phyloP scores from a whole-genome alignment of 164 flowering plant species.

The Magnolia kwangsiensis region DNA sequence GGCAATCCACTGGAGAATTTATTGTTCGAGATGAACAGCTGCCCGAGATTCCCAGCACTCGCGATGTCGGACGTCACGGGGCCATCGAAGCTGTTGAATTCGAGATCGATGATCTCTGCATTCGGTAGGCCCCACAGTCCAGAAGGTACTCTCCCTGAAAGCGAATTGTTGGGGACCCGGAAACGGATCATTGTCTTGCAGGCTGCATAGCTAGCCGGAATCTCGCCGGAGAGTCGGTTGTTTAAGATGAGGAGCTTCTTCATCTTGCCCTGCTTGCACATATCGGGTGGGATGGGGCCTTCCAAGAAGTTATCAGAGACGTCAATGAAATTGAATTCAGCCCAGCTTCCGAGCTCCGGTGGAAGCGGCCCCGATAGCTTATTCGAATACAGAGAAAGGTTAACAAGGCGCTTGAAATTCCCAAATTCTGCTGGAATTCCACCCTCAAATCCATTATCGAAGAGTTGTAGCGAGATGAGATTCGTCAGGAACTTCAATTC shows the following conservation, averaged over 20 bases:
- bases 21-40: conserved; percentile 35
- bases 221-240: conserved; percentile 47
- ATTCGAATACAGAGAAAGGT: conserved; percentile 69
- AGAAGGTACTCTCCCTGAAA: conserved; percentile 62
- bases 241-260: conserved; percentile 10
- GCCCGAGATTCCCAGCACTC: conserved; percentile 38
- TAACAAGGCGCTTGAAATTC: conserved; percentile 48
- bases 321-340: conserved; percentile 73
- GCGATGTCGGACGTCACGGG: conserved; percentile 46
- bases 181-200: conserved; percentile 54
- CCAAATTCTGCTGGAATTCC: conserved; percentile 59
- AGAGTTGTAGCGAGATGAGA: conserved; percentile 45
- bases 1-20: conserved; percentile 59
- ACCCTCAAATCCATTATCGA: conserved; percentile 44
- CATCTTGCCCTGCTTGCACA: conserved; percentile 85
- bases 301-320: conserved; percentile 61
- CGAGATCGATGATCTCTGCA: conserved; percentile 46
- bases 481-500: conserved; percentile 32
- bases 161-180: conserved; percentile 64
- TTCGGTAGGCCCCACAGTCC: conserved; percentile 82
- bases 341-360: conserved; percentile 69
- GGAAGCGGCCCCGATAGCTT: conserved; percentile 67
- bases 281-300: conserved; percentile 86
- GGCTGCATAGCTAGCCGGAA: conserved; percentile 63
- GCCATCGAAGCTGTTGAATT: conserved; percentile 58